Evolutionary conservation across 1,284 basidiomycete genomes (phyloP), one percentile per base, ranked within the genome.

Genomic region (Peniophora sp.): DNA sequence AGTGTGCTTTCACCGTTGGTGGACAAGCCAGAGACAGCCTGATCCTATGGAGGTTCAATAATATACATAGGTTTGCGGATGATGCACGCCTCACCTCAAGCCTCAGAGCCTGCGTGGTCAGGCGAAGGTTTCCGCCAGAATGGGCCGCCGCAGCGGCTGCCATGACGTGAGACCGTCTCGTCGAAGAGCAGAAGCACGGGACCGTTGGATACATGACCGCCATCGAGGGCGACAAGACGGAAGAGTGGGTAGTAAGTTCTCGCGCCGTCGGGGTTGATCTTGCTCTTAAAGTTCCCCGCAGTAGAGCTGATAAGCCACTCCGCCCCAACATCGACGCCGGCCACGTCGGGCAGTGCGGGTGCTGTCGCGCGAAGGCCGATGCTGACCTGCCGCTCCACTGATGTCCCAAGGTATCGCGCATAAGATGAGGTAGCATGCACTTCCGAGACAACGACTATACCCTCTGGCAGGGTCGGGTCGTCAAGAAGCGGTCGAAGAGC

Each of bases 391-490:
- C 49, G 53, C 11, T 48, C 52, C 8, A 14, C 51, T 15, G 56
- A 23, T 1, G 59, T 43, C 9, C 62, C 54, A 12, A 64, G 58
- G 47, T 60, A 56, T 11, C 62, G 61, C 5, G 63, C 63, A 51
- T 62, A 66, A 3, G 63, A 62, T 3, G 61, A 57, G 52, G 62
- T 63, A 10, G 50, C 48, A 50, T 66, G 64, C 10, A 63, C 62
- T 51, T 66, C 61, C 14, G 64, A 64, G 46, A 65, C 50, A 34
- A 64, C 62, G 24, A 51, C 43, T 18, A 52, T 57, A n/a, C 22
- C 20, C 24, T 56, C 55, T 6, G 27, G 27, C 48, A 62, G 57
- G 8, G 46, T 52, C 1, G 54, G n/a, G 34, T 59, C 60, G 14
- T 59, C 49, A 2, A 64, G 58, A 0, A 66, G 61, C 6, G 51